A percentile compares a stretch with the other conserved stretches of the same genome.
These are phyloP conservation scores for Lactarius akahatsu DNA, from an alignment of 768 basidiomycete genomes.

Conservation along the genomic window DNA sequence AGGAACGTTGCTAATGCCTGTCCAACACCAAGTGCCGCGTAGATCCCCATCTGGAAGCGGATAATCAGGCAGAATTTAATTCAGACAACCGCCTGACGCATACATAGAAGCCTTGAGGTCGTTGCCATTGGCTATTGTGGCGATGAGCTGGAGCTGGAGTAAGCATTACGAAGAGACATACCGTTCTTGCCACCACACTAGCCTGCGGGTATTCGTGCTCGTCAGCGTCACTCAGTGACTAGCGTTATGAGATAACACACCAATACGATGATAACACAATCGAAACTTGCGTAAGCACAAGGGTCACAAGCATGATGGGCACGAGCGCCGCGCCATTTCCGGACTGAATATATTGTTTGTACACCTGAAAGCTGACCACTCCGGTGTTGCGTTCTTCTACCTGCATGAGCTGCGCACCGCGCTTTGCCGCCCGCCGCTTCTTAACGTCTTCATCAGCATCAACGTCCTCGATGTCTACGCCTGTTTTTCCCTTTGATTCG, in stretches of 20 bases:
- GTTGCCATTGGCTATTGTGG: slow-evolving; percentile 51
- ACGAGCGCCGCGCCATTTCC: slow-evolving; percentile 65
- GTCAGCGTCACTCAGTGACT: slow-evolving; percentile 14
- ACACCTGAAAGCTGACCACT: slow-evolving; percentile 54
- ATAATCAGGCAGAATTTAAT: background rate
- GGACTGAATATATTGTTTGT: slow-evolving; percentile 64
- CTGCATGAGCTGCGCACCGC: slow-evolving; percentile 69
- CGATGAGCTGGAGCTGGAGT: slow-evolving; percentile 23
- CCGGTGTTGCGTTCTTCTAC: slow-evolving; percentile 83
- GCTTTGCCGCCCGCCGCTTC: slow-evolving; percentile 39
- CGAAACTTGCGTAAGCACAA: slow-evolving; percentile 66
- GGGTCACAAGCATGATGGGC: slow-evolving; percentile 60
- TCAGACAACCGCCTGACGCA: slow-evolving; percentile 31
- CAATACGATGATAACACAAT: slow-evolving; percentile 77
- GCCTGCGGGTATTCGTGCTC: slow-evolving; percentile 41
- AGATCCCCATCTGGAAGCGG: slow-evolving; percentile 68
- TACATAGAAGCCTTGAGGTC: slow-evolving; percentile 69
- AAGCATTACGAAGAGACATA: slow-evolving; percentile 34
- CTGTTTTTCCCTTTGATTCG: slow-evolving; percentile 46
- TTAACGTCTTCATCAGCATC: slow-evolving; percentile 39
- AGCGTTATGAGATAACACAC: slow-evolving; percentile 38
- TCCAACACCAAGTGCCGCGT: slow-evolving; percentile 66
- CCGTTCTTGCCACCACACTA: slow-evolving; percentile 84
- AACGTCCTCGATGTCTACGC: slow-evolving; percentile 38
- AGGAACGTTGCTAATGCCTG: slow-evolving; percentile 70